Evolutionary conservation across 2,329 filamentous ascomycete genomes (phyloP).

Genomic region (Colletotrichum sp.): DNA sequence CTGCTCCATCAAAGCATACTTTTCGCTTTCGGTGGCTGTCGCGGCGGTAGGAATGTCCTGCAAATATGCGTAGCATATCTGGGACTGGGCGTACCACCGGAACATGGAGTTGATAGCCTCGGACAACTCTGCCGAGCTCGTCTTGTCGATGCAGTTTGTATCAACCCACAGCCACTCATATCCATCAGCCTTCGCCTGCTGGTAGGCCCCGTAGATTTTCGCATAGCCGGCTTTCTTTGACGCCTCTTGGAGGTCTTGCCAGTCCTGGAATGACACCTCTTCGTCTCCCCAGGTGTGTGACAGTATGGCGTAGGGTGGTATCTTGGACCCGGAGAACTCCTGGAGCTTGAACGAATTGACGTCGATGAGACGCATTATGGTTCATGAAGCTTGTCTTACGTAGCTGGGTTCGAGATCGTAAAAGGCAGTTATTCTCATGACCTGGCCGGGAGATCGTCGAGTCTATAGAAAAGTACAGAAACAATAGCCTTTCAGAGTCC

Average conservation of each 20-base stretch:
- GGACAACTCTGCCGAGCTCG: not conserved
- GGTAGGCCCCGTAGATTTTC: not conserved
- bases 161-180: not conserved
- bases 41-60: constrained; percentile 19
- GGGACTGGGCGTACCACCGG: constrained; percentile 2
- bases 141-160: not conserved
- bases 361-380: not conserved
- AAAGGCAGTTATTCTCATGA: too few species aligned
- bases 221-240: not conserved
- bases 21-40: not conserved
- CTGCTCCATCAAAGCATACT: not conserved
- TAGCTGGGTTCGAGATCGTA: too few species aligned
- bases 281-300: constrained; percentile 32
- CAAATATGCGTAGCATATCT: constrained; percentile 14
- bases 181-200: not conserved
- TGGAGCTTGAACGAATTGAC: not conserved
- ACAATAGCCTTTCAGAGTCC: not conserved
- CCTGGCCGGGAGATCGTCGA: not conserved
- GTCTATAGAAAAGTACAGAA: not conserved
- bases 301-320: constrained; percentile 32
- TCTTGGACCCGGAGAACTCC: not conserved
- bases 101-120: constrained; percentile 6
- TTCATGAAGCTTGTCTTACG: not conserved
- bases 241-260: not conserved
- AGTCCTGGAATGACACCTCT: constrained; percentile 27